Evolutionary conservation across 73 alveolate genomes (phyloP).

Genomic region (Stentor coeruleus): DNA sequence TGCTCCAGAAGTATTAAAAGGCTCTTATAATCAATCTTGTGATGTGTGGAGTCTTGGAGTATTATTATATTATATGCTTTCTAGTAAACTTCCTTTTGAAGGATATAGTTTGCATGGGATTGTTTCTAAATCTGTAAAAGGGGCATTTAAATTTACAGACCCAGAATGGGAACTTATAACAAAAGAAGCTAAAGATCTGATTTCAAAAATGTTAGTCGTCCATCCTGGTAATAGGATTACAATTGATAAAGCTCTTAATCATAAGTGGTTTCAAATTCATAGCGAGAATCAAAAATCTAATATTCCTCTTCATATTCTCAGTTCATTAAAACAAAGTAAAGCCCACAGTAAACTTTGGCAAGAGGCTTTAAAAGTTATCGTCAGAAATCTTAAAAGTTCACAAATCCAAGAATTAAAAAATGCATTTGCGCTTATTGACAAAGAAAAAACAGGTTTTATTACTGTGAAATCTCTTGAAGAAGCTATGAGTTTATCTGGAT

Average conservation of each 20-base stretch:
- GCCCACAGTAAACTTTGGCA: conserved; percentile 16
- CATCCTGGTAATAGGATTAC: conserved; percentile 46
- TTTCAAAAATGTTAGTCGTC: conserved; percentile 50
- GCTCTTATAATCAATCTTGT: conserved; percentile 48
- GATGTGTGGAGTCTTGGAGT: conserved; percentile 63
- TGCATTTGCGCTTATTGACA: conserved; percentile 19
- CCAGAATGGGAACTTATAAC: background rate
- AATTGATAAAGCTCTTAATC: conserved; percentile 56
- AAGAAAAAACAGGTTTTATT: conserved; percentile 21
- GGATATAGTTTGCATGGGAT: conserved; percentile 22
- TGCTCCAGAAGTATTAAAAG: conserved; percentile 54
- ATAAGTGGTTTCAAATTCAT: conserved; percentile 49
- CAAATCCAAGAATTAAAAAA: conserved; percentile 21
- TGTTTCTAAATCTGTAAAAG: background rate
- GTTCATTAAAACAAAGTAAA: background rate
- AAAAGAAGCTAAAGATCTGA: conserved; percentile 56
- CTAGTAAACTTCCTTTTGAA: conserved; percentile 48
- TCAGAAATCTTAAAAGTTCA: conserved; percentile 4
- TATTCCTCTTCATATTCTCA: conserved; percentile 5
- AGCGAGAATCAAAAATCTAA: background rate
- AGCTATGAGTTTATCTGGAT: background rate
- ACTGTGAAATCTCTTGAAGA: background rate
- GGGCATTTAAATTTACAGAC: background rate
- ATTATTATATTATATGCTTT: conserved; percentile 42
- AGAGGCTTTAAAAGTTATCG: conserved; percentile 31